Percentiles rank a stretch among this genome's conserved stretches.
Conservation (phyloP, 2,329 filamentous ascomycete species). For the Xylaria sp. region DNA sequence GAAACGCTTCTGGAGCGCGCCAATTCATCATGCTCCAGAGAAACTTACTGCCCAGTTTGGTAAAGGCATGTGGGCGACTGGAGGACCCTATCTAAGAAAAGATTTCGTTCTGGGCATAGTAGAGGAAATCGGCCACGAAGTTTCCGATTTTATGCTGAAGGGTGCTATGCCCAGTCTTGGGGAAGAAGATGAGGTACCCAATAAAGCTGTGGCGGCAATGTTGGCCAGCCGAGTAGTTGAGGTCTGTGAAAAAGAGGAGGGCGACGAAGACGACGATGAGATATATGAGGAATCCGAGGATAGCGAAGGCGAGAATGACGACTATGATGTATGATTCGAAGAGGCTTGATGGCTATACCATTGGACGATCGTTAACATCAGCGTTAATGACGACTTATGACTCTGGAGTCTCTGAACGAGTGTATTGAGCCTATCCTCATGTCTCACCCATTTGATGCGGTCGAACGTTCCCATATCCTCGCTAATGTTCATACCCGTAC, state of each 20-base stretch:
- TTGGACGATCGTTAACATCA: conserved; percentile 26
- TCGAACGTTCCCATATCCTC: conserved; percentile 19
- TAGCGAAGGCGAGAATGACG: too few relatives aligned
- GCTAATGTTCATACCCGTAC: neutral
- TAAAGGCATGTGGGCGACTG: too few relatives aligned
- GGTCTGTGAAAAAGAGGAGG: neutral
- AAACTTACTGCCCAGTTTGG: too few relatives aligned
- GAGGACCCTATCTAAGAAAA: too few relatives aligned
- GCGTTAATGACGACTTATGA: conserved; percentile 21
- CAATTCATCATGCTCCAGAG: too few relatives aligned
- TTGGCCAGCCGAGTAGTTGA: neutral
- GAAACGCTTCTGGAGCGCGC: too few relatives aligned
- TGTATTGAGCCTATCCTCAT: conserved; percentile 1
- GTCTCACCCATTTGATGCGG: conserved; percentile 11
- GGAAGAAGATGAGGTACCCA: neutral
- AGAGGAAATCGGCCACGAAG: too few relatives aligned
- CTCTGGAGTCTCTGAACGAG: conserved; percentile 11
- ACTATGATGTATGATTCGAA: too few relatives aligned
- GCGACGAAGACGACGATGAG: too few relatives aligned
- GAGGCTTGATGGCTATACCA: neutral
- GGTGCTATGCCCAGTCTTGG: neutral
- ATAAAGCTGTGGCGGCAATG: neutral
- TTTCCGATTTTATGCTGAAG: neutral
- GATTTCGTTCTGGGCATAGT: too few relatives aligned
- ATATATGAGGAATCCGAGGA: too few relatives aligned